Conservation (phyloP, 1,284 basidiomycete species). For the Marasmius sp. region DNA sequence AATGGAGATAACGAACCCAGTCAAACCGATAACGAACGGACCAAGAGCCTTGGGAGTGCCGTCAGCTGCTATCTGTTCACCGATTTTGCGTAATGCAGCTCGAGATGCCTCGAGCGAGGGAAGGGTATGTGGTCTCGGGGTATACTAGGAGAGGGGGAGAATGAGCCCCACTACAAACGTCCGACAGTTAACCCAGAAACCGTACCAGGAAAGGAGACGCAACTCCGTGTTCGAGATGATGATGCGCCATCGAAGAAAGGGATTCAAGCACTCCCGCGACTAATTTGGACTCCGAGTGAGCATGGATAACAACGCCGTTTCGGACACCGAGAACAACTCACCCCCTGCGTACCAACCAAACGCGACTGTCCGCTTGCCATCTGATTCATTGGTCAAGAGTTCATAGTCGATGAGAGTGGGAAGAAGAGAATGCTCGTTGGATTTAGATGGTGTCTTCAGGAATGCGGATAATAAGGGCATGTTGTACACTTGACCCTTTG, state of each 20-base stretch:
- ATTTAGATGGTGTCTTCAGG: constrained; percentile 31
- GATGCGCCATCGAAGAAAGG: constrained; percentile 74
- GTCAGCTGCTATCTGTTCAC: constrained; percentile 51
- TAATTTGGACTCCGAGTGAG: constrained; percentile 25
- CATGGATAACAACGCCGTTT: neutral
- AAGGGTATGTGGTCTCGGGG: constrained; percentile 78
- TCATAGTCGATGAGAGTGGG: constrained; percentile 83
- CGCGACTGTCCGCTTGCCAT: constrained; percentile 78
- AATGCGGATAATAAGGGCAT: constrained; percentile 74
- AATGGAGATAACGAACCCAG: constrained; percentile 55
- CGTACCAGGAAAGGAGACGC: constrained; percentile 82
- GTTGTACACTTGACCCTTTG: constrained; percentile 86
- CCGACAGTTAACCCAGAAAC: constrained; percentile 22
- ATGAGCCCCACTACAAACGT: constrained; percentile 1
- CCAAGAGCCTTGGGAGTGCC: constrained; percentile 68
- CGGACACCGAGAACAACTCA: constrained; percentile 30
- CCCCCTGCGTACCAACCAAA: constrained; percentile 91
- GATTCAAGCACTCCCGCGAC: constrained; percentile 86
- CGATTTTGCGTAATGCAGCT: constrained; percentile 57
- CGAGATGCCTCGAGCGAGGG: constrained; percentile 62
- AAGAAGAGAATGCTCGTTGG: constrained; percentile 12
- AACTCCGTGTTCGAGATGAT: constrained; percentile 74
- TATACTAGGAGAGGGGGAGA: constrained; percentile 46
- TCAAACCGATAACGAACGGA: constrained; percentile 80
- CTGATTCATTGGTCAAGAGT: constrained; percentile 57